A percentile compares a stretch with the other conserved stretches of the same genome.
Conservation (phyloP, 805 yeast genomes). For the Metschnikowia anglica region DNA sequence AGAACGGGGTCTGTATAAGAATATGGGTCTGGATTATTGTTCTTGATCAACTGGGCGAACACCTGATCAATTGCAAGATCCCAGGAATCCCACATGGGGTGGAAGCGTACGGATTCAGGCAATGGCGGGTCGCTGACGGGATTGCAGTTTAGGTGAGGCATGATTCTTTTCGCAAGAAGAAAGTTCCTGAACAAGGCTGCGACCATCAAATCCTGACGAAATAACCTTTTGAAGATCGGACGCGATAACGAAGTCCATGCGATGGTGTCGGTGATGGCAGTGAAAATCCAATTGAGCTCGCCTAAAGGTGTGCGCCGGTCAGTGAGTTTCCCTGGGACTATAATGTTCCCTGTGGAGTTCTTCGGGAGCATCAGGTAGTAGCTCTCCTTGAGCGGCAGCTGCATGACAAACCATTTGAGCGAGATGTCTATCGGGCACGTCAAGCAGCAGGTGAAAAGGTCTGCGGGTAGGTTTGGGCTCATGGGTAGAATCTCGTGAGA, state of each 20-base stretch:
- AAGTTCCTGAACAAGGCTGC: slow-evolving; percentile 95
- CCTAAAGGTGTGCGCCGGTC: slow-evolving; percentile 95
- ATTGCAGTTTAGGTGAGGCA: slow-evolving; percentile 91
- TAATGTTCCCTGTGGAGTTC: slow-evolving; percentile 54
- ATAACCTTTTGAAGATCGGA: slow-evolving; percentile 82
- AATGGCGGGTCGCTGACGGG: slow-evolving; percentile 92
- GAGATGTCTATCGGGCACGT: slow-evolving; percentile 96
- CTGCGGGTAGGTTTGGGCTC: slow-evolving; percentile 95
- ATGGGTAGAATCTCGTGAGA: slow-evolving; percentile 84
- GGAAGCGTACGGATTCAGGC: slow-evolving; percentile 77
- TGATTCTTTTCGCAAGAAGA: slow-evolving; percentile 83
- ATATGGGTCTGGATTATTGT: slow-evolving; percentile 28
- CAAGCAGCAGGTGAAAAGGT: slow-evolving; percentile 89
- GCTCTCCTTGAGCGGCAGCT: slow-evolving; percentile 60
- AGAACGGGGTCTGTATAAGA: slow-evolving; percentile 14
- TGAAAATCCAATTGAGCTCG: slow-evolving; percentile 95
- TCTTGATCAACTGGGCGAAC: slow-evolving; percentile 62
- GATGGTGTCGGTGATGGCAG: slow-evolving; percentile 96
- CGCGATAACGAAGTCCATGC: slow-evolving; percentile 94
- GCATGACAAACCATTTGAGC: slow-evolving; percentile 86
- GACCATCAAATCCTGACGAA: slow-evolving; percentile 93
- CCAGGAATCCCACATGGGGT: slow-evolving; percentile 98
- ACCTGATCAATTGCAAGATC: slow-evolving; percentile 96
- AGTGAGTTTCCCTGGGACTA: slow-evolving; percentile 85
- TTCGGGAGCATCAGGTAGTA: slow-evolving; percentile 48